A percentile compares a stretch with the other conserved stretches of the same genome.
These are phyloP conservation scores for Blastobotrys americana DNA, from an alignment of 805 yeast species.

Conservation along the genomic window DNA sequence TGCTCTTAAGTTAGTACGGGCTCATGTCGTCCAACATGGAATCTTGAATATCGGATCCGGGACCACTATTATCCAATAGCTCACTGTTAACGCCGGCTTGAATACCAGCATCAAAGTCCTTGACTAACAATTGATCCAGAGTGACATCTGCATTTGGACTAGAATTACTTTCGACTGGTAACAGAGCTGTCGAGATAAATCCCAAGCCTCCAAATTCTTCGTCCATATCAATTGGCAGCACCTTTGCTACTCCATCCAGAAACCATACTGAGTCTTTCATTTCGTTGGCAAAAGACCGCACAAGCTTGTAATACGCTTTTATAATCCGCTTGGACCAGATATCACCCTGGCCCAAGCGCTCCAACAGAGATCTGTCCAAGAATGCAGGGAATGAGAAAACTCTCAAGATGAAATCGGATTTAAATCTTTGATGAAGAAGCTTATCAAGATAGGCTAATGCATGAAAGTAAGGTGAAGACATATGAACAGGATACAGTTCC, in stretches of 20 bases:
- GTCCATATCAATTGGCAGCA: conserved; percentile 86
- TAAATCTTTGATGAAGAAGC: conserved; percentile 65
- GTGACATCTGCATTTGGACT: conserved; percentile 2
- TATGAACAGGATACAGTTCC: conserved; percentile 79
- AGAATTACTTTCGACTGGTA: conserved; percentile 12
- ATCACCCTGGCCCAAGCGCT: conserved; percentile 77
- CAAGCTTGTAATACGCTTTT: conserved; percentile 76
- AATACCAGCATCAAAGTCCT: conserved; percentile 14
- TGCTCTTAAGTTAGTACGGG: too few relatives aligned
- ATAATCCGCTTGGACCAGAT: conserved; percentile 82
- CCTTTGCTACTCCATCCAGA: conserved; percentile 82
- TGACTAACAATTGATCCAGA: conserved; percentile 12
- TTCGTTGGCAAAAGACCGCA: conserved; percentile 75
- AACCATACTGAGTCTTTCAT: conserved; percentile 92
- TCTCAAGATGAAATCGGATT: conserved; percentile 77
- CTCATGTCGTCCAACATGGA: too few relatives aligned
- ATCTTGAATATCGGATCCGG: too few relatives aligned
- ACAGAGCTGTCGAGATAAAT: conserved; percentile 20
- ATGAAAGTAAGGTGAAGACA: conserved; percentile 77
- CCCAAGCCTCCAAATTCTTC: conserved; percentile 22
- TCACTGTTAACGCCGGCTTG: conserved; percentile 6
- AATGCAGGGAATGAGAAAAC: conserved; percentile 92
- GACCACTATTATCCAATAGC: too few relatives aligned
- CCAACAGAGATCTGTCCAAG: conserved; percentile 70
- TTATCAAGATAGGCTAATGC: conserved; percentile 81